Evolutionary conservation across 495 filamentous ascomycete species (phyloP).

Genomic region (Aspergillus taichungensis): DNA sequence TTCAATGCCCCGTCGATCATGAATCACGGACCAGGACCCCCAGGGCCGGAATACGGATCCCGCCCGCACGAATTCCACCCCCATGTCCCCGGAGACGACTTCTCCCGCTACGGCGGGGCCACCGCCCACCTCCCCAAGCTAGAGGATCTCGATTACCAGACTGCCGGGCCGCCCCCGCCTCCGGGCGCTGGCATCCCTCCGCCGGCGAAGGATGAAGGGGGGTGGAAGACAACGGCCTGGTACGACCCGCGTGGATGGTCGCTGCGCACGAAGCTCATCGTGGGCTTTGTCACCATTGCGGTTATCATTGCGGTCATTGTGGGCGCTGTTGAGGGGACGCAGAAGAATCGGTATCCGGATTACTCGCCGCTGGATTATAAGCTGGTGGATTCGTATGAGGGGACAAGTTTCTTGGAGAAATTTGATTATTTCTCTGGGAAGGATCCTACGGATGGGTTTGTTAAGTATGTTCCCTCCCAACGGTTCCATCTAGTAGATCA

Average conservation of each 20-base stretch:
- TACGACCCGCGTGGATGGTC: conserved; percentile 46
- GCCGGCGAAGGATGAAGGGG: background rate
- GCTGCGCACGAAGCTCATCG: conserved; percentile 34
- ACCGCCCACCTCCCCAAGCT: conserved; percentile 14
- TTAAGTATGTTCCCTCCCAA: conserved; percentile 31
- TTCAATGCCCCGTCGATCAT: no score
- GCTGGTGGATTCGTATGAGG: conserved; percentile 43
- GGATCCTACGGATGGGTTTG: conserved; percentile 45
- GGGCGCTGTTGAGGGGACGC: conserved; percentile 42
- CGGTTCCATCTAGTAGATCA: background rate
- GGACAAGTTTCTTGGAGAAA: conserved; percentile 39
- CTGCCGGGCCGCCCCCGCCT: conserved; percentile 10
- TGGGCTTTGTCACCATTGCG: conserved; percentile 20
- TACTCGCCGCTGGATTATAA: conserved; percentile 42
- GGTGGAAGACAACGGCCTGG: conserved; percentile 12
- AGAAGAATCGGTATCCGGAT: conserved; percentile 43
- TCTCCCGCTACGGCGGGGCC: conserved; percentile 15
- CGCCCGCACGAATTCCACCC: no score
- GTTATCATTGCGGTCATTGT: conserved; percentile 45
- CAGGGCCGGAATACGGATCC: no score
- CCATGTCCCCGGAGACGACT: conserved; percentile 10
- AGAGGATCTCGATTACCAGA: conserved; percentile 7
- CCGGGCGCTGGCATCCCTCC: background rate
- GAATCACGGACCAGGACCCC: no score
- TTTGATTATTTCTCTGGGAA: conserved; percentile 45